These are phyloP conservation scores for Rhododendron ferrugineum DNA, from an alignment of 148 eudicot species.

Conservation along the genomic window DNA sequence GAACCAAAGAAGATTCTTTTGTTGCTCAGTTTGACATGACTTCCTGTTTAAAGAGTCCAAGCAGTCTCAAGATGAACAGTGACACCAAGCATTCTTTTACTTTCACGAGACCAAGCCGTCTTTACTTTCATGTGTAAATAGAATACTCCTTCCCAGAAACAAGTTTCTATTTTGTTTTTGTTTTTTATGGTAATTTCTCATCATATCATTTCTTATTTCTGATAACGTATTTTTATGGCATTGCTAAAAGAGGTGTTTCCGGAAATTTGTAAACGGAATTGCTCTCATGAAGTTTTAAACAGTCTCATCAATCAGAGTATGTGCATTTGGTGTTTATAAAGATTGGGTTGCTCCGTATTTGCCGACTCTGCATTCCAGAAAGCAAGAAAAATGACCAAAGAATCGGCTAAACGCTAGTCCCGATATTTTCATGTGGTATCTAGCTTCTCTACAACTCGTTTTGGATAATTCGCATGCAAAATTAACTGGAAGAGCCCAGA, in stretches of 20 bases:
- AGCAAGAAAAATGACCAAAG: background rate
- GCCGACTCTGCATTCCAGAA: background rate
- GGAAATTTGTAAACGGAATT: background rate
- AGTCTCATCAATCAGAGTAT: background rate
- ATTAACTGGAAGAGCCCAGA: background rate
- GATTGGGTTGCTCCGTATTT: background rate
- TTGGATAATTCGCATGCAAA: background rate
- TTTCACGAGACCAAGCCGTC: background rate
- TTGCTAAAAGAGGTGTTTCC: background rate
- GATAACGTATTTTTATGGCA: background rate
- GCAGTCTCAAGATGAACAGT: conserved; percentile 1
- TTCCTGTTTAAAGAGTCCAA: background rate
- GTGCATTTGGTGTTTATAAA: background rate
- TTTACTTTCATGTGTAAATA: conserved; percentile 8
- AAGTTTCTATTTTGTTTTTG: background rate
- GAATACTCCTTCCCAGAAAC: background rate
- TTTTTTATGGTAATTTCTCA: background rate
- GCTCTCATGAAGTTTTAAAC: background rate
- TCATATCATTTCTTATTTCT: background rate
- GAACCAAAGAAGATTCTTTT: conserved; percentile 19
- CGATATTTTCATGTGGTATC: background rate
- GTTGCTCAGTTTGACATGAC: conserved; percentile 23
- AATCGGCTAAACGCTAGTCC: background rate
- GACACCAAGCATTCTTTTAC: background rate
- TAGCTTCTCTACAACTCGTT: background rate